These are phyloP conservation scores for Lachancea waltii DNA, from an alignment of 805 yeast species.

Conservation along the genomic window DNA sequence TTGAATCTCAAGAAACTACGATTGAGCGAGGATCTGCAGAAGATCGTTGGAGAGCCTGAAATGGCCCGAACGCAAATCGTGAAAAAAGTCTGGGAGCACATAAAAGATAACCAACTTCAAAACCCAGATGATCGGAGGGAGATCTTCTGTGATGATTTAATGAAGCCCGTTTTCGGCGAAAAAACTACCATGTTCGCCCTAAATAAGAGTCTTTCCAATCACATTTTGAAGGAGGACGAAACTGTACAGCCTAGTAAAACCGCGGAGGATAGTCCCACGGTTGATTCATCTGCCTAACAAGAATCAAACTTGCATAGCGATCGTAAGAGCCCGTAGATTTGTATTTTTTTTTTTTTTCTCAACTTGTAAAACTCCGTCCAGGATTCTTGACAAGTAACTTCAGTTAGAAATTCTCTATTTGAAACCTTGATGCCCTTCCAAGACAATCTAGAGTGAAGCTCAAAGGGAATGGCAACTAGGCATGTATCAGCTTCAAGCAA, in stretches of 20 bases:
- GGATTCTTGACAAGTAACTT: no score
- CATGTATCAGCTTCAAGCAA: conserved; percentile 3
- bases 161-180: conserved; percentile 55
- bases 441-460: not conserved
- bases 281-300: not conserved
- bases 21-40: conserved; percentile 47
- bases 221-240: conserved; percentile 37
- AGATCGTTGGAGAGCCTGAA: conserved; percentile 40
- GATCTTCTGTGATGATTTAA: conserved; percentile 54
- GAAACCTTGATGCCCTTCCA: not conserved
- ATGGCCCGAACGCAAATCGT: conserved; percentile 67
- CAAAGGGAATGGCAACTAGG: conserved; percentile 1
- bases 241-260: conserved; percentile 3
- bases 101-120: conserved; percentile 55
- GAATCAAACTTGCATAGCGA: no score
- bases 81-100: conserved; percentile 63
- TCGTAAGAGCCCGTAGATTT: no score
- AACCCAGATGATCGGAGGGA: conserved; percentile 60
- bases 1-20: conserved; percentile 37
- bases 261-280: not conserved
- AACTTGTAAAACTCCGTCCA: no score
- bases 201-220: conserved; percentile 48
- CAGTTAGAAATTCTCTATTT: no score
- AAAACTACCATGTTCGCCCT: conserved; percentile 52
- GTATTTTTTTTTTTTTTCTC: no score